phyloP scores from a whole-genome alignment of 2,329 filamentous ascomycete genomes.

The Tolypocladium endophyticum region DNA sequence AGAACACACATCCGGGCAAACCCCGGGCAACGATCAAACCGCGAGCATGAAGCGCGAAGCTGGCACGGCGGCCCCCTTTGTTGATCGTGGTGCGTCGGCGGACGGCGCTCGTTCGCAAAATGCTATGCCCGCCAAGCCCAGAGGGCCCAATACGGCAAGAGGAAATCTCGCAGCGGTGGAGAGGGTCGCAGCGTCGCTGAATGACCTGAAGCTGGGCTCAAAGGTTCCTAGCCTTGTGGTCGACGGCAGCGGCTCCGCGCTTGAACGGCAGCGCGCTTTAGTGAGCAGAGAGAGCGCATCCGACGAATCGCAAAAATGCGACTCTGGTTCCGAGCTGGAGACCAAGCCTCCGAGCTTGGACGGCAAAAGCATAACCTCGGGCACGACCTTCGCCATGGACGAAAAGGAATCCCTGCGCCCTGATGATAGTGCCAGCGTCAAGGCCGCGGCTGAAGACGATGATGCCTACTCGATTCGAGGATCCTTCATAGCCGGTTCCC shows the following conservation, averaged over 20 bases:
- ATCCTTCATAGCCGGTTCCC: slow-evolving; percentile 64
- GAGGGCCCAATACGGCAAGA: slow-evolving; percentile 4
- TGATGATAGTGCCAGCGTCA: slow-evolving; percentile 90
- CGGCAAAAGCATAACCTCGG: slow-evolving; percentile 88
- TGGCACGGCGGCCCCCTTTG: slow-evolving; percentile 4
- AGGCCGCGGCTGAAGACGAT: slow-evolving; percentile 79
- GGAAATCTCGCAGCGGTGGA: slow-evolving; percentile 12
- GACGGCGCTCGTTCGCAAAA: slow-evolving; percentile 4
- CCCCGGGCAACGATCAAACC: slow-evolving; percentile 8
- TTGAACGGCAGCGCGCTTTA: slow-evolving; percentile 22
- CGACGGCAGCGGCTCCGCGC: slow-evolving; percentile 34
- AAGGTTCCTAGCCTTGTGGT: slow-evolving; percentile 32
- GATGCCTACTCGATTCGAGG: slow-evolving; percentile 70
- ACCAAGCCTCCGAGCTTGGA: slow-evolving; percentile 86
- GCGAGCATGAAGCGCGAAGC: slow-evolving; percentile 7
- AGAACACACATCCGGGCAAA: slow-evolving; percentile 8
- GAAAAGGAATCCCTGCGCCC: slow-evolving; percentile 92
- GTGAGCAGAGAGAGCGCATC: slow-evolving; percentile 35
- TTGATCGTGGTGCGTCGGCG: slow-evolving; percentile 1
- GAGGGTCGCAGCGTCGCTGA: slow-evolving; percentile 16
- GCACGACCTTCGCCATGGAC: slow-evolving; percentile 90
- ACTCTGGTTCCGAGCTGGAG: slow-evolving; percentile 53
- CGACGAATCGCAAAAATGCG: slow-evolving; percentile 47
- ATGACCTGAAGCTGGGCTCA: slow-evolving; percentile 17
- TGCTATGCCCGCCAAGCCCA: slow-evolving; percentile 9